These are phyloP conservation scores for Setaria viridis DNA, from an alignment of 202 grass and related monocot species.

Conservation along the genomic window DNA sequence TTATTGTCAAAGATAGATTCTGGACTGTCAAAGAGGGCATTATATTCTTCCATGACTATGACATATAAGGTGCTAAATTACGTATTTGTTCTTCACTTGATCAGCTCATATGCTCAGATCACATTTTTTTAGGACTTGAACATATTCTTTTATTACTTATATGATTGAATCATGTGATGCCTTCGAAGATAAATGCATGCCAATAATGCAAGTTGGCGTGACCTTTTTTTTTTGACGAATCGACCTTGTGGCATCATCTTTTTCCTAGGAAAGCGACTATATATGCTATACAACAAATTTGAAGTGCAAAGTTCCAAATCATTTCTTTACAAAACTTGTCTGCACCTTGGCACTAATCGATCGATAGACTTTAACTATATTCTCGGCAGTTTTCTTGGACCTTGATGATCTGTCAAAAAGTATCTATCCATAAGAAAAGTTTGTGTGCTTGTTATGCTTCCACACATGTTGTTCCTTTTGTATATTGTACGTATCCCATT, in stretches of 20 bases:
- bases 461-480: conserved; percentile 6
- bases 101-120: not conserved
- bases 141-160: not conserved
- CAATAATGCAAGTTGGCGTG: not conserved
- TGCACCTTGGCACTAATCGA: not conserved
- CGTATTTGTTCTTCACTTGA: not conserved
- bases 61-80: not conserved
- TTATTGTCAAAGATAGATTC: not conserved
- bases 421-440: not conserved
- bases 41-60: not conserved
- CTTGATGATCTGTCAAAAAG: not conserved
- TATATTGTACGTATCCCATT: conserved; percentile 1
- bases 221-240: conserved; percentile 46
- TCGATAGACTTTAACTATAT: not conserved
- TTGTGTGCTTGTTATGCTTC: not conserved
- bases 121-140: not conserved
- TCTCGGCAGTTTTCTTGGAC: conserved; percentile 42
- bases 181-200: not conserved
- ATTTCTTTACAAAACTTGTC: not conserved
- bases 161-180: not conserved
- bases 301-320: conserved; percentile 30
- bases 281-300: not conserved
- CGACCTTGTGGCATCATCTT: conserved; percentile 16
- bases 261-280: not conserved
- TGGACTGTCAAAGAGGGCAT: not conserved